These are phyloP conservation scores for Nadsonia fulvescens DNA, from an alignment of 805 yeast species.

Conservation along the genomic window DNA sequence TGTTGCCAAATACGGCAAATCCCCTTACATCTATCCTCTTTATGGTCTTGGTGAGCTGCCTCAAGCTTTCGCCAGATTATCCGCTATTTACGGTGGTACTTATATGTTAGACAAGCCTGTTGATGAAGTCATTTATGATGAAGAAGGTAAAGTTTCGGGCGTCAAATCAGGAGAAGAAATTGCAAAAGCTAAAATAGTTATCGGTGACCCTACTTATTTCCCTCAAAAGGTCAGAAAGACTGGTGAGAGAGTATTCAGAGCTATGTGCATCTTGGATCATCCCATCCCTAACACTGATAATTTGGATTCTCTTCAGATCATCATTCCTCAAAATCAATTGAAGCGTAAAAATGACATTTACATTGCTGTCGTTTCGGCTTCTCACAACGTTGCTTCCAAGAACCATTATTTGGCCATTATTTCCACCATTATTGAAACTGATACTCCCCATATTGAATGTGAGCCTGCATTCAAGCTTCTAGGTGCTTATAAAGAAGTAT, in stretches of 20 bases:
- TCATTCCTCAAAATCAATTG: conserved; percentile 92
- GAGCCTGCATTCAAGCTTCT: conserved; percentile 86
- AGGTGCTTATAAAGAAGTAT: conserved; percentile 60
- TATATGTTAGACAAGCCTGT: conserved; percentile 95
- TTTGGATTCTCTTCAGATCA: conserved; percentile 80
- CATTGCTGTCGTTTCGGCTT: conserved; percentile 73
- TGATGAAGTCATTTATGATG: conserved; percentile 67
- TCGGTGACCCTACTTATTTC: conserved; percentile 96
- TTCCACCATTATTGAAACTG: conserved; percentile 88
- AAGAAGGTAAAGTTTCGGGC: conserved; percentile 59
- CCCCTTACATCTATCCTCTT: conserved; percentile 89
- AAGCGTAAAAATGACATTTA: conserved; percentile 87
- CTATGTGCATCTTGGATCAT: conserved; percentile 77
- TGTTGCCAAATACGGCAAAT: conserved; percentile 87
- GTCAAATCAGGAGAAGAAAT: conserved; percentile 82
- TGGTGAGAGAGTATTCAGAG: conserved; percentile 61
- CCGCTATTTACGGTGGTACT: conserved; percentile 96
- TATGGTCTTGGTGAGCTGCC: conserved; percentile 96
- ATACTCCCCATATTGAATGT: conserved; percentile 76
- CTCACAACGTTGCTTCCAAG: conserved; percentile 78
- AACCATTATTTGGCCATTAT: conserved; percentile 86
- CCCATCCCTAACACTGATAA: conserved; percentile 70
- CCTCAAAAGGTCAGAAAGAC: conserved; percentile 62
- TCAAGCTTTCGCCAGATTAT: conserved; percentile 94
- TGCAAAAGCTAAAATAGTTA: conserved; percentile 82